Evolutionary conservation across 305 asterid species (phyloP).

Genomic region (Solanum hybrid): DNA sequence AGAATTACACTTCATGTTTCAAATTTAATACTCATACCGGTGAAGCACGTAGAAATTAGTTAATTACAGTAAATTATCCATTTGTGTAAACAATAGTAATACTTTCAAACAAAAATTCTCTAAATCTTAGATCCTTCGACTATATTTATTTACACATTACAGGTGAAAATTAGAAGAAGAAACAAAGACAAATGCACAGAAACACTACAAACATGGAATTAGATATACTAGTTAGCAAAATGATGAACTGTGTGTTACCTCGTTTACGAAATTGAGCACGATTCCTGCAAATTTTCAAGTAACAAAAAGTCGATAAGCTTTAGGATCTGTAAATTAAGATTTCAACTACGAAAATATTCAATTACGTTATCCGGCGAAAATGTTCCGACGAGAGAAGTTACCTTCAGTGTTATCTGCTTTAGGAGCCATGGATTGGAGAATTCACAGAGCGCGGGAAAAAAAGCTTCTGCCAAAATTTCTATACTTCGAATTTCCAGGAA

Average conservation of each 20-base stretch:
- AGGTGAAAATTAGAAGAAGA: neutral
- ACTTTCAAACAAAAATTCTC: neutral
- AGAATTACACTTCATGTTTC: neutral
- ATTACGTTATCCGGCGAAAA: neutral
- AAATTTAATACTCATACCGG: neutral
- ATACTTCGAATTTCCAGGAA: neutral
- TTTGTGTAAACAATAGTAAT: neutral
- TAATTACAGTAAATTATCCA: neutral
- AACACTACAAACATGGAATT: neutral
- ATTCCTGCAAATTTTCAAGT: slow-evolving; percentile 43
- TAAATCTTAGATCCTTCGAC: neutral
- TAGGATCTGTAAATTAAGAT: neutral
- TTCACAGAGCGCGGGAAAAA: neutral
- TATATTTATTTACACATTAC: neutral
- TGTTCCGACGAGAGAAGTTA: neutral
- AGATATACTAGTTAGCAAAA: neutral
- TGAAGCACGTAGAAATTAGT: neutral
- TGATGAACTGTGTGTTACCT: slow-evolving; percentile 30
- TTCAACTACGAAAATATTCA: neutral
- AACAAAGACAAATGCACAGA: neutral
- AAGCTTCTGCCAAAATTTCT: neutral
- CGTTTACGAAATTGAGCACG: slow-evolving; percentile 91
- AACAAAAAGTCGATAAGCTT: neutral
- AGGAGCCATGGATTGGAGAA: slow-evolving; percentile 57
- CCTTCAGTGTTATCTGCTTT: slow-evolving; percentile 85